Evolutionary conservation across 1,284 basidiomycete species (phyloP).

Genomic region (Marasmius oreades): DNA sequence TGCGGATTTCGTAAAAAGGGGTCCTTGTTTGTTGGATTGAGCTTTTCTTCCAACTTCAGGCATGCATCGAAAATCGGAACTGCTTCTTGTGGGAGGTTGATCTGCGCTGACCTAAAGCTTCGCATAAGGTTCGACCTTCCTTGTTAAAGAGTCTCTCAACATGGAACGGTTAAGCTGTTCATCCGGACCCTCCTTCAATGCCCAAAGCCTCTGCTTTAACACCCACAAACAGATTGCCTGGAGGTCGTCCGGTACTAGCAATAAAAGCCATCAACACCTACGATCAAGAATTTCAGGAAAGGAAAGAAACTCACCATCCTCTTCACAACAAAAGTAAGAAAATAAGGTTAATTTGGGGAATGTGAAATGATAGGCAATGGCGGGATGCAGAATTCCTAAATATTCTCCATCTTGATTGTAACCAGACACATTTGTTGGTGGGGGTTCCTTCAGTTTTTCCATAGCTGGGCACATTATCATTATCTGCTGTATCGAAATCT

Average conservation of each 20-base stretch:
- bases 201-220: not conserved
- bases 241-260: not conserved
- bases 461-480: not conserved
- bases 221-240: not conserved
- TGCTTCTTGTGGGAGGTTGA: not conserved
- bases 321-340: not conserved
- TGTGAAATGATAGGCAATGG: not conserved
- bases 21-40: not conserved
- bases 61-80: not conserved
- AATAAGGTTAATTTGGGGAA: not conserved
- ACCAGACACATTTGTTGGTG: not conserved
- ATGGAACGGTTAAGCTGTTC: not conserved
- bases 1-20: not conserved
- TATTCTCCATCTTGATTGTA: not conserved
- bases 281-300: no score
- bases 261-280: not conserved
- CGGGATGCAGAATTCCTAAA: not conserved
- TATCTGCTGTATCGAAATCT: not conserved
- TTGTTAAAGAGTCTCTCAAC: not conserved
- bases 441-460: not conserved
- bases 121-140: not conserved
- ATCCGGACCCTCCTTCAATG: not conserved
- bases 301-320: not conserved
- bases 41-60: not conserved
- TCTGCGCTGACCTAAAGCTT: not conserved